Percentiles rank a stretch among this genome's conserved stretches.
These are phyloP conservation scores for Kodamaea sp. DNA, from an alignment of 1,139 yeast species.

Conservation along the genomic window DNA sequence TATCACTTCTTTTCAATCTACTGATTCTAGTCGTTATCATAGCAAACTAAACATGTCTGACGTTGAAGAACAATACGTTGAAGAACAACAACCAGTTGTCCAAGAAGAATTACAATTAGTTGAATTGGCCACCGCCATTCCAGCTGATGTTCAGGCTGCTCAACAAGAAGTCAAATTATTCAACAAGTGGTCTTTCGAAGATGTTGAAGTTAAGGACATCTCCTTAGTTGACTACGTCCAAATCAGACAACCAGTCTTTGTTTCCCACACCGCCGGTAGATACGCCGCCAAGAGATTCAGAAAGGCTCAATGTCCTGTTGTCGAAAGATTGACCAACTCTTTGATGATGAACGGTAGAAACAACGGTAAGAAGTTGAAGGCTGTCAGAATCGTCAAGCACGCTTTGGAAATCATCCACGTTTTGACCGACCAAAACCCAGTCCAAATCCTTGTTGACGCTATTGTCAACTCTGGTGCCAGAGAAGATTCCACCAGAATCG, in stretches of 20 bases:
- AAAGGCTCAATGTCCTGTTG: slow-evolving; percentile 99
- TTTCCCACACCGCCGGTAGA: slow-evolving; percentile 99
- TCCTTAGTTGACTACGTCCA: slow-evolving; percentile 98
- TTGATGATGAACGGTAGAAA: slow-evolving; percentile 99
- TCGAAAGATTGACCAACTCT: slow-evolving; percentile 99
- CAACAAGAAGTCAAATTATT: slow-evolving; percentile 95
- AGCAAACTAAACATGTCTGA: slow-evolving; percentile 44
- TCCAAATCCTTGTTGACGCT: slow-evolving; percentile 99
- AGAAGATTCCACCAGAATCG: slow-evolving; percentile 99
- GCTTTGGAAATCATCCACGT: slow-evolving; percentile 97
- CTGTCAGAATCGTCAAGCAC: slow-evolving; percentile 99
- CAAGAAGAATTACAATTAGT: slow-evolving; percentile 78
- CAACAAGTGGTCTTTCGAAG: slow-evolving; percentile 99
- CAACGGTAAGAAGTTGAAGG: slow-evolving; percentile 99
- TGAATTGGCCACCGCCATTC: slow-evolving; percentile 91
- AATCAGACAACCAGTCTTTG: slow-evolving; percentile 96
- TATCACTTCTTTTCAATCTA: slow-evolving; percentile 11
- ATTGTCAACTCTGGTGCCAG: slow-evolving; percentile 99
- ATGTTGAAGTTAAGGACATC: slow-evolving; percentile 95
- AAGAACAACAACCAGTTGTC: slow-evolving; percentile 67
- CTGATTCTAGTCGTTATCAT: slow-evolving; percentile 6
- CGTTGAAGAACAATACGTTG: slow-evolving; percentile 52
- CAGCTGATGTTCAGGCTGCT: slow-evolving; percentile 96
- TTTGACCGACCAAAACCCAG: slow-evolving; percentile 98
- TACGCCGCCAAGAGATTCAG: slow-evolving; percentile 99